These are phyloP conservation scores for Paulownia fortunei DNA, from an alignment of 257 asterid genomes.

Conservation along the genomic window DNA sequence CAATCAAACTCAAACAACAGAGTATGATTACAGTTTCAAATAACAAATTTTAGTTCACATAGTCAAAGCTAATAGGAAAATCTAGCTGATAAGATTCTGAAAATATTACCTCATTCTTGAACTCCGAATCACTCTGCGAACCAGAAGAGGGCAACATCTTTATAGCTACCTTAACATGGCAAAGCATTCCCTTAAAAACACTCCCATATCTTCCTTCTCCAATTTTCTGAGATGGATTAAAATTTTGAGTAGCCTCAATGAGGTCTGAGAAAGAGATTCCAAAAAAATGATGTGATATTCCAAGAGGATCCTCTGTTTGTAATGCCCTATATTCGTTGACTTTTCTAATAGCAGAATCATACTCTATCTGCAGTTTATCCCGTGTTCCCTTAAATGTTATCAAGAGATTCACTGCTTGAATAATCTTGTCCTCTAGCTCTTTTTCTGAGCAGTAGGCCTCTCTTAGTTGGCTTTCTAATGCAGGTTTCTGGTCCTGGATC, in stretches of 20 bases:
- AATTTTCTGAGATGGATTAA: slow-evolving; percentile 74
- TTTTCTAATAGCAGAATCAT: slow-evolving; percentile 61
- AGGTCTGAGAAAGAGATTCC: slow-evolving; percentile 71
- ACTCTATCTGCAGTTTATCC: slow-evolving; percentile 72
- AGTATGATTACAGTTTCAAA: background rate
- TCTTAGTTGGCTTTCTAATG: slow-evolving; percentile 62
- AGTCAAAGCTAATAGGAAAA: slow-evolving; percentile 12
- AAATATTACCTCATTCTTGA: slow-evolving; percentile 68
- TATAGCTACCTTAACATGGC: slow-evolving; percentile 72
- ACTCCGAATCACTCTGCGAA: slow-evolving; percentile 75
- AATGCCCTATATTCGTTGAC: slow-evolving; percentile 49
- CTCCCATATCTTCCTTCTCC: slow-evolving; percentile 85
- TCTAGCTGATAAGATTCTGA: background rate
- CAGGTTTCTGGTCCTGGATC: slow-evolving; percentile 57
- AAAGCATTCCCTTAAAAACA: slow-evolving; percentile 76
- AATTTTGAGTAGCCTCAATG: slow-evolving; percentile 75
- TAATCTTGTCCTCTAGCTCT: slow-evolving; percentile 84
- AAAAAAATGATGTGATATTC: slow-evolving; percentile 52
- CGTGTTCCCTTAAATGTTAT: slow-evolving; percentile 69
- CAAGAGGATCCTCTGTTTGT: slow-evolving; percentile 46
- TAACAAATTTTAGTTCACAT: background rate
- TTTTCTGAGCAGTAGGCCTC: slow-evolving; percentile 62
- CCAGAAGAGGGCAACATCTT: slow-evolving; percentile 82
- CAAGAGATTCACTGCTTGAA: slow-evolving; percentile 91
- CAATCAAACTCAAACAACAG: slow-evolving; percentile 4